Evolutionary conservation across 768 basidiomycete species (phyloP).

Genomic region (Amanita subjunquillea): DNA sequence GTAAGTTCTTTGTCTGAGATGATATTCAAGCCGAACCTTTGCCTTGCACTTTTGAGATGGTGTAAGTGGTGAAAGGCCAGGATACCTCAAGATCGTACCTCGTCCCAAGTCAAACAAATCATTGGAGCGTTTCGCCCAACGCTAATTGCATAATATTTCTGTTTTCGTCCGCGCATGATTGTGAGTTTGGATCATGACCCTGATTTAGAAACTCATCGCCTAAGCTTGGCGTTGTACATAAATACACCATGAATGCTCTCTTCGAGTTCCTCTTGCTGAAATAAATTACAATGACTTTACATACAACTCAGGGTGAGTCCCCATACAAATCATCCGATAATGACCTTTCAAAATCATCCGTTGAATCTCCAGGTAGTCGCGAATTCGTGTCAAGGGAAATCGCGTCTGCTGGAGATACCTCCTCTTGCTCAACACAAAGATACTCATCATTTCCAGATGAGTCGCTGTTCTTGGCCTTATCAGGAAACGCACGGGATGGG

Average conservation of each 20-base stretch:
- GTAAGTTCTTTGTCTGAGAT: neutral
- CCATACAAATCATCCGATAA: conserved; percentile 1
- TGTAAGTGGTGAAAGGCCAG: neutral
- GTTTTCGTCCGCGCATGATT: conserved; percentile 10
- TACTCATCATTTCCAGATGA: neutral
- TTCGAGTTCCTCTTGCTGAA: neutral
- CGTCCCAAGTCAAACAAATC: conserved; percentile 51
- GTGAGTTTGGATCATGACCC: too few relatives aligned
- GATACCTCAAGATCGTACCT: conserved; percentile 24
- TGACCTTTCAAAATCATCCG: neutral
- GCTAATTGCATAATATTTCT: conserved; percentile 55
- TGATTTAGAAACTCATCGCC: too few relatives aligned
- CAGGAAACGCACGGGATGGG: conserved; percentile 55
- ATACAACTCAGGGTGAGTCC: neutral
- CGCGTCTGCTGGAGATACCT: neutral
- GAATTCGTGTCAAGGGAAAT: neutral
- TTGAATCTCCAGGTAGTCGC: neutral
- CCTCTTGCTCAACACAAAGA: neutral
- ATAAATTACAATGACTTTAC: neutral
- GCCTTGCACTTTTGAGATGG: conserved; percentile 29
- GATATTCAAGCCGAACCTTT: conserved; percentile 22
- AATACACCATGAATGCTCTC: neutral
- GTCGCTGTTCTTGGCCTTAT: neutral
- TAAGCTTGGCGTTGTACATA: too few relatives aligned
- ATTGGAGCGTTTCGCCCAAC: conserved; percentile 46